phyloP scores from a whole-genome alignment of 2,329 filamentous ascomycete species.

The Hymenoscyphus salicellus region DNA sequence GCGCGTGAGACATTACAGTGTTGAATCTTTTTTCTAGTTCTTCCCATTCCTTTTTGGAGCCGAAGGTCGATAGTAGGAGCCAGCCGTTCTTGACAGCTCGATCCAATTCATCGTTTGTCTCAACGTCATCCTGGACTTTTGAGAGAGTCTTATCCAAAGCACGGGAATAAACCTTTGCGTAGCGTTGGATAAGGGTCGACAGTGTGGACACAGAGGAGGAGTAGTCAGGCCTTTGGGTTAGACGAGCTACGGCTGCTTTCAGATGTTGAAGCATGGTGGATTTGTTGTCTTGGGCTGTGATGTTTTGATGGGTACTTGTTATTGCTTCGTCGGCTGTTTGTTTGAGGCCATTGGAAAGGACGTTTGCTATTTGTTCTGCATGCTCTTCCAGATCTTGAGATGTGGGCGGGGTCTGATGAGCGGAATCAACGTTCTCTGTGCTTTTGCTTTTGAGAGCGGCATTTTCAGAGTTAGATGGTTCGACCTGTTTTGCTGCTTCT shows the following conservation, averaged over 20 bases:
- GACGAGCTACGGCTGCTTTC: constrained; percentile 69
- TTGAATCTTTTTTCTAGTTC: constrained; percentile 66
- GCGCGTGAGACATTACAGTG: constrained; percentile 68
- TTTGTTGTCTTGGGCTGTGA: constrained; percentile 64
- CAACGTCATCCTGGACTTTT: constrained; percentile 66
- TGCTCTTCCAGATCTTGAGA: constrained; percentile 63
- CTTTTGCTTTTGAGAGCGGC: not conserved
- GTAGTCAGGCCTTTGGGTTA: constrained; percentile 78
- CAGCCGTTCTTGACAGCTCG: constrained; percentile 76
- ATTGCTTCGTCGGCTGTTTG: constrained; percentile 58
- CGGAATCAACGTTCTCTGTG: not conserved
- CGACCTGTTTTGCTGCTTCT: constrained; percentile 68
- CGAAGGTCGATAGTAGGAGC: constrained; percentile 76
- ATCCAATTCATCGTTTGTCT: constrained; percentile 72
- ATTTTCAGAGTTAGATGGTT: constrained; percentile 62
- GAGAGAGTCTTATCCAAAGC: constrained; percentile 65
- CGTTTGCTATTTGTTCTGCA: constrained; percentile 49
- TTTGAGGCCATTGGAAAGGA: constrained; percentile 41
- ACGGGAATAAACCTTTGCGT: constrained; percentile 73
- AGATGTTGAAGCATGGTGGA: constrained; percentile 71
- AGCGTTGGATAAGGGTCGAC: constrained; percentile 71
- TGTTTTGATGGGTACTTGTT: constrained; percentile 70
- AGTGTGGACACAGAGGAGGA: constrained; percentile 80
- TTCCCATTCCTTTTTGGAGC: constrained; percentile 72
- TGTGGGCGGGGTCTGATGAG: constrained; percentile 51